phyloP scores from a whole-genome alignment of 2,329 filamentous ascomycete species.

The Sphaerulina musiva region DNA sequence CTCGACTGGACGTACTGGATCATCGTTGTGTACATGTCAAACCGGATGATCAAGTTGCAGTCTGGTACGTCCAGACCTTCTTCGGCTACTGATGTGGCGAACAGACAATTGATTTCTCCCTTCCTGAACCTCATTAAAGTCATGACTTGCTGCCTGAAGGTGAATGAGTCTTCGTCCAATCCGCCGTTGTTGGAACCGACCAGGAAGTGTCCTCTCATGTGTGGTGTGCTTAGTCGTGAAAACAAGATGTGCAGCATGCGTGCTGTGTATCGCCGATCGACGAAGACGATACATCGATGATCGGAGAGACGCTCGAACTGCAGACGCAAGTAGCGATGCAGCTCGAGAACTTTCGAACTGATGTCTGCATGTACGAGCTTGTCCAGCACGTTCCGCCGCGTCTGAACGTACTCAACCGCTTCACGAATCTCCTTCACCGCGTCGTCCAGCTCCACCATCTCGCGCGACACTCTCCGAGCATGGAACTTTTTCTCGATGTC shows the following conservation, averaged over 20 bases:
- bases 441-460: constrained; percentile 42
- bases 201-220: constrained; percentile 57
- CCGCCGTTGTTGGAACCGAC: constrained; percentile 50
- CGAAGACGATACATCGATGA: constrained; percentile 79
- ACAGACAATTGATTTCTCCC: constrained; percentile 54
- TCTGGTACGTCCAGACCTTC: constrained; percentile 61
- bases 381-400: constrained; percentile 12
- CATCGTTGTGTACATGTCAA: constrained; percentile 81
- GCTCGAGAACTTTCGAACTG: constrained; percentile 65
- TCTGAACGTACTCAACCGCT: constrained; percentile 42
- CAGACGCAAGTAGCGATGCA: constrained; percentile 55
- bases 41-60: constrained; percentile 64
- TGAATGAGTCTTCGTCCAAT: constrained; percentile 52
- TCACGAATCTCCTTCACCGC: constrained; percentile 53
- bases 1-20: constrained; percentile 94
- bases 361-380: constrained; percentile 37
- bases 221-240: constrained; percentile 48
- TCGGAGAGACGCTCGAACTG: constrained; percentile 56
- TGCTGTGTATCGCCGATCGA: constrained; percentile 71
- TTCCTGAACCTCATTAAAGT: constrained; percentile 60
- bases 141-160: constrained; percentile 66
- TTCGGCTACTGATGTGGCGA: constrained; percentile 59
- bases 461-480: constrained; percentile 23
- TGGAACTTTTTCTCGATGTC: constrained; percentile 30
- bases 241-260: constrained; percentile 66